Percentiles rank a stretch among this genome's conserved stretches.
phyloP scores from a whole-genome alignment of 2,329 filamentous ascomycete genomes.

The Pochonia chlamydosporia region DNA sequence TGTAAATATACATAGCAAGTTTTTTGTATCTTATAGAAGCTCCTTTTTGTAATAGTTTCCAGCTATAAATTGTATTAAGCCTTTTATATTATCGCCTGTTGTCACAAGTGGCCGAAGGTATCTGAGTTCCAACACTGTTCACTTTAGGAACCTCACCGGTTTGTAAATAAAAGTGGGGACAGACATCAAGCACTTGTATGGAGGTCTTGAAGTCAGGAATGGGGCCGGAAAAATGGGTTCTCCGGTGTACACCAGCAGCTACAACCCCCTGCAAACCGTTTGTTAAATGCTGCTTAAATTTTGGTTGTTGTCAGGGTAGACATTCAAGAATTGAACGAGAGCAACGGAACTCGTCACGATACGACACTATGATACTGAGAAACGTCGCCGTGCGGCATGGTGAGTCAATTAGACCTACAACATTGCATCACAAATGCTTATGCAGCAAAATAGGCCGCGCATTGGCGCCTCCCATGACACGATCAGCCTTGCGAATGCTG shows the following conservation, averaged over 20 bases:
- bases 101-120: no score
- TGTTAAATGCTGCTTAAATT: neutral
- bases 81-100: no score
- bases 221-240: slow-evolving; percentile 16
- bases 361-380: slow-evolving; percentile 48
- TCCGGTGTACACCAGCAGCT: neutral
- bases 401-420: slow-evolving; percentile 27
- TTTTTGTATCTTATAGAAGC: slow-evolving; percentile 12
- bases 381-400: slow-evolving; percentile 49
- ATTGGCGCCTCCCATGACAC: slow-evolving; percentile 39
- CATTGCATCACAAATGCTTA: neutral
- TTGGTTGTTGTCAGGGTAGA: neutral
- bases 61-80: neutral
- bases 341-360: neutral
- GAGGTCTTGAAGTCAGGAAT: slow-evolving; percentile 7
- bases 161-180: neutral
- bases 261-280: slow-evolving; percentile 2
- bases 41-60: neutral
- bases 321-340: neutral
- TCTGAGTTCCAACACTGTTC: no score
- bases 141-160: no score
- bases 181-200: neutral
- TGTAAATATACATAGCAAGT: slow-evolving; percentile 26
- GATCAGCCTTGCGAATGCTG: slow-evolving; percentile 24
- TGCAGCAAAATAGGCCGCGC: slow-evolving; percentile 30